Evolutionary conservation across 2,329 filamentous ascomycete species (phyloP), one percentile per base, ranked within the genome.

Genomic region (Ophiostoma novo-ulmi): DNA sequence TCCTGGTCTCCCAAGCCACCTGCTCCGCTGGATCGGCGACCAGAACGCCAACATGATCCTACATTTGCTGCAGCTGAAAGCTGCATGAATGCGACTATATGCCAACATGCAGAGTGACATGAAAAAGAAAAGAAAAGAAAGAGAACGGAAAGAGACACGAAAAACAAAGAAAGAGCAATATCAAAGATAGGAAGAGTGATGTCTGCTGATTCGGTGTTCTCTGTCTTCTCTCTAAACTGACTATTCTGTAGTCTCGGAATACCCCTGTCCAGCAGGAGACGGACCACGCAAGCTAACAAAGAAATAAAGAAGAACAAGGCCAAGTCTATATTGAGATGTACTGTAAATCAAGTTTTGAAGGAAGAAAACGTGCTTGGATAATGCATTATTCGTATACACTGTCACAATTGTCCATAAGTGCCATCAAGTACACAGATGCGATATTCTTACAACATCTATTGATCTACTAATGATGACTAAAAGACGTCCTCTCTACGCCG

Each of bases 1-100:
- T 48, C 17, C 44, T 48, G n/a, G 44, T 20, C 22, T 10, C 52
- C 52, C 52, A 58, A 58, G 52, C 52, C 52, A 58, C 52, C 52
- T 58, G 38, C 65, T 67, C 65, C 36, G 65, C 39, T 67, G 65
- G 65, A 67, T 67, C 65, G 65, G 65, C 65, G 65, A 68, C 41
- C 26, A 68, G n/a, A 41, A 39, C 63, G 20, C 36, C 38, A n/a
- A 66, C 22, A n/a, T 36, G 63, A 66, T 66, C 35, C 20, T 35
- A 38, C n/a, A 39, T 65, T 36, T 26, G 35, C 61, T 64, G 52
- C 11, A 66, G 63, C 36, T 22, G 20, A 39, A 41, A 39, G 38
- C 20, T 66, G 38, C 63, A 66, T 66, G 63, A 10, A 66, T 66
- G 63, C 63, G 38, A 64, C 63, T 8, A 2, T 41, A 6, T 38